Evolutionary conservation across 2,329 filamentous ascomycete genomes (phyloP), one percentile per base, ranked within the genome.

Genomic region (Epichloe coenophiala): DNA sequence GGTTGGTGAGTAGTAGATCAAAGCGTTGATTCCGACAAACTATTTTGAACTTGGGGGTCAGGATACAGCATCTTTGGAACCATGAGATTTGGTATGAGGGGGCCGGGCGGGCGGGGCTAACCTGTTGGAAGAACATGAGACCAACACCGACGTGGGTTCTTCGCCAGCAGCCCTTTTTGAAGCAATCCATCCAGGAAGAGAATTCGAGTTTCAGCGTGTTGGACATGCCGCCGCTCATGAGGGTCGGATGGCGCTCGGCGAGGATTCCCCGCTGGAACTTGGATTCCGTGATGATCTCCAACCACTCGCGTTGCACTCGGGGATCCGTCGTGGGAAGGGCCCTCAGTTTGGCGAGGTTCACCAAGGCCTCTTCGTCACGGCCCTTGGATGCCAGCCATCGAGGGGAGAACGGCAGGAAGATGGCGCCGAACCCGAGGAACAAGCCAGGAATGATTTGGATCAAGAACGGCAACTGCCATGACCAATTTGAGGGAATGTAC

Each of bases 71-170:
- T n/a, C 3, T 7, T 17, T 33, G 31, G 21, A 19, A 27, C 19
- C 8, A 31, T 31, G 8, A 11, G 3, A 31, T 31, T 31, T 8
- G 27, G 8, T 3, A 31, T 31, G n/a, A n/a, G n/a, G n/a, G n/a
- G n/a, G n/a, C n/a, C n/a, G n/a, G n/a, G n/a, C 1, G 23, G 23
- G 2, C 23, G 7, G 19, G 1, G 4, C 35, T 64, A 44, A 76
- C 74, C 54, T 77, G 75, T 51, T 80, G 76, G 59, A 80, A 81
- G 58, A 80, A 80, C 68, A 76, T 74, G 13, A 81, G 58, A 1
- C 70, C 67, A 6, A 72, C 62, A 21, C 75, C 78, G 17, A 80
- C 66, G 45, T 61, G 54, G 1, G 65, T 67, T 12, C 66, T 65
- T 42, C 71, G 66, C 66, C 72, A 73, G 58, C 71, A 74, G 3